These are phyloP conservation scores for Aphanomyces euteiches DNA, from an alignment of 352 stramenopile genomes.

Conservation along the genomic window DNA sequence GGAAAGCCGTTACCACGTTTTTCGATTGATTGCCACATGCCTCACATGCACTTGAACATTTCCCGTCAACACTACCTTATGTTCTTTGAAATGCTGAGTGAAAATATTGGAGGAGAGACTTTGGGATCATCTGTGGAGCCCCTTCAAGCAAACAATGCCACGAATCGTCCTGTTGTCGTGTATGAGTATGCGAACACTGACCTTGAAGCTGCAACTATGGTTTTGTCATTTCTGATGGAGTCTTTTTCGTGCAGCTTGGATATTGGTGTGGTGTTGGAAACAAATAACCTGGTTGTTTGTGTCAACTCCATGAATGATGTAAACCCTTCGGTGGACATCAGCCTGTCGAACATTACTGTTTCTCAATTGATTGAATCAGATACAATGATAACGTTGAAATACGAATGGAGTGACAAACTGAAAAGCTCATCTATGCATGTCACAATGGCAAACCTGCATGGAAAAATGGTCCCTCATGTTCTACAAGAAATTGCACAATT, in stretches of 20 bases:
- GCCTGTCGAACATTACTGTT: slow-evolving; percentile 39
- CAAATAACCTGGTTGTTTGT: slow-evolving; percentile 31
- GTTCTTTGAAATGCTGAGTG: slow-evolving; percentile 53
- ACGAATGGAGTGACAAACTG: slow-evolving; percentile 54
- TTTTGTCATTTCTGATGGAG: slow-evolving; percentile 59
- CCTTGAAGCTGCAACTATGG: slow-evolving; percentile 62
- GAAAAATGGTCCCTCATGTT: slow-evolving; percentile 50
- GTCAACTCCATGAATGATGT: slow-evolving; percentile 40
- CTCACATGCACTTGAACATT: slow-evolving; percentile 31
- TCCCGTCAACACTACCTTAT: slow-evolving; percentile 48
- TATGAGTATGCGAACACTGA: slow-evolving; percentile 72
- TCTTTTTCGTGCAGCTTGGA: slow-evolving; percentile 46
- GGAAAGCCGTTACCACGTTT: slow-evolving; percentile 55
- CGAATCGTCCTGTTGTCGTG: slow-evolving; percentile 51
- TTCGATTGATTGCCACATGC: slow-evolving; percentile 42
- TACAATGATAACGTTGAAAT: slow-evolving; percentile 29
- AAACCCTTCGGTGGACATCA: slow-evolving; percentile 44
- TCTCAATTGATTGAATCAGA: neutral
- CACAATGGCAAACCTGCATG: slow-evolving; percentile 45
- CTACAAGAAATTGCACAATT: slow-evolving; percentile 50
- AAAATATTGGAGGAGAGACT: slow-evolving; percentile 74
- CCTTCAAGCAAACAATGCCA: slow-evolving; percentile 12
- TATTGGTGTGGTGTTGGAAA: slow-evolving; percentile 32
- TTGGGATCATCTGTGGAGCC: slow-evolving; percentile 2
- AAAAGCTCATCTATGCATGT: slow-evolving; percentile 52